Evolutionary conservation across 169 alveolate species (phyloP), one percentile per base, ranked within the genome.

Genomic region (Plasmodium fragile): DNA sequence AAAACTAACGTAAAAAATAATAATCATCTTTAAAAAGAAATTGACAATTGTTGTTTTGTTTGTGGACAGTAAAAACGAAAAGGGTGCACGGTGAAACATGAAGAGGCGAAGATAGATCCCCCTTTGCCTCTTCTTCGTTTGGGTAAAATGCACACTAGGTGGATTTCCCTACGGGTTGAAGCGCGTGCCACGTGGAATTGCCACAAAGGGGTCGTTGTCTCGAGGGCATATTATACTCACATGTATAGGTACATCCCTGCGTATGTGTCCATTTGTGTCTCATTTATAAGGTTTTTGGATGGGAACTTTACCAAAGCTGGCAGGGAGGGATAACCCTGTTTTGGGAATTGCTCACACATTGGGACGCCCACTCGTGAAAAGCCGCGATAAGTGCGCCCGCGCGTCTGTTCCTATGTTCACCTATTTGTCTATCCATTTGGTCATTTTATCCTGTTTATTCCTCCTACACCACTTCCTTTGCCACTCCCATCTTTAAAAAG

Each of bases 1-100:
- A 52, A 77, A 89, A 59, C 49, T 25, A 34, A 55, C 13, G 53
- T 28, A 72, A 83, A 71, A 71, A 71, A 8, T 65, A 71, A 83
- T 72, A 83, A 83, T 45, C 45, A 72, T 39, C 59, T 82, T 82
- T 82, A 34, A 69, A 53, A 70, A 65, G 49, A 70, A 82, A 36
- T 41, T 30, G 52, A 69, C 71, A 82, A 82, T 65, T 25, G 36
- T 65, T 65, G 25, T 65, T 82, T 34, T 69, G 39, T 65, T 70
- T 41, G n/a, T 69, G 18, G 71, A 22, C 43, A 22, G 22, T 49
- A 81, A 55, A 55, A 81, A 30, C 13, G 43, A 81, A 52, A 25
- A 4, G 53, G 25, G 75, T 32, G 77, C n/a, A 18, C 73, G 65
- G 36, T 39, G 34, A 41, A 41, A 16, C 65, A 49, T 49, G 59